These are phyloP conservation scores for Pseudotsuga menziesii DNA, from an alignment of 75 land plant genomes.

Conservation along the genomic window DNA sequence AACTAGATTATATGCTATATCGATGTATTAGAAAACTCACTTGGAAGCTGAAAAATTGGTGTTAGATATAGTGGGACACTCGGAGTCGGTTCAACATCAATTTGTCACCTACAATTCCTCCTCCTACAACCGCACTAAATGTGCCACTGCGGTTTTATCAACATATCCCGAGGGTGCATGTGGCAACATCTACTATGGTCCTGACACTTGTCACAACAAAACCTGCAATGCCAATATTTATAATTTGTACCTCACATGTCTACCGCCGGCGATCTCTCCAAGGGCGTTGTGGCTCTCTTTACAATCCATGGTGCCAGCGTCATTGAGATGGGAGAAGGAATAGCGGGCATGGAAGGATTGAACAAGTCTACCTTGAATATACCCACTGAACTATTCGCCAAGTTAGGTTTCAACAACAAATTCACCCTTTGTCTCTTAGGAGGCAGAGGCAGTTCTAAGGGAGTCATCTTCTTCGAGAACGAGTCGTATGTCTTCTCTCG, in stretches of 20 bases:
- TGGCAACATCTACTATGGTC: too few relatives aligned
- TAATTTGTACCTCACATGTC: neutral
- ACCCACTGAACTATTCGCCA: constrained; percentile 17
- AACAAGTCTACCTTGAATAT: constrained; percentile 10
- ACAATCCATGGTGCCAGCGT: constrained; percentile 10
- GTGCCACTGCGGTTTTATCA: too few relatives aligned
- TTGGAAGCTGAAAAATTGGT: too few relatives aligned
- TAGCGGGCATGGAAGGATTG: constrained; percentile 23
- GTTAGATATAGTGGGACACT: too few relatives aligned
- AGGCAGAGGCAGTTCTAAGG: neutral
- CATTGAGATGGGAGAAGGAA: neutral
- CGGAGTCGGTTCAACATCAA: too few relatives aligned
- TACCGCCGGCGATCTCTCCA: too few relatives aligned
- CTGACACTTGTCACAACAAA: neutral
- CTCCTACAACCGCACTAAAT: too few relatives aligned
- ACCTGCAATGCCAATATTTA: constrained; percentile 6
- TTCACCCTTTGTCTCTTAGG: constrained; percentile 18
- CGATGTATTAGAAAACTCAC: too few relatives aligned
- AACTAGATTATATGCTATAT: too few relatives aligned
- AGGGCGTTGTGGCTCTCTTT: constrained; percentile 9
- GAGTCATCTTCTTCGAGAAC: neutral
- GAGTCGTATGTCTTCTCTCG: neutral
- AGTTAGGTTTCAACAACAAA: constrained; percentile 8
- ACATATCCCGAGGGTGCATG: too few relatives aligned
- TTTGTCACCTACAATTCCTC: too few relatives aligned